These are phyloP conservation scores for Fusarium chlamydosporum DNA, from an alignment of 2,329 filamentous ascomycete genomes.

Conservation along the genomic window DNA sequence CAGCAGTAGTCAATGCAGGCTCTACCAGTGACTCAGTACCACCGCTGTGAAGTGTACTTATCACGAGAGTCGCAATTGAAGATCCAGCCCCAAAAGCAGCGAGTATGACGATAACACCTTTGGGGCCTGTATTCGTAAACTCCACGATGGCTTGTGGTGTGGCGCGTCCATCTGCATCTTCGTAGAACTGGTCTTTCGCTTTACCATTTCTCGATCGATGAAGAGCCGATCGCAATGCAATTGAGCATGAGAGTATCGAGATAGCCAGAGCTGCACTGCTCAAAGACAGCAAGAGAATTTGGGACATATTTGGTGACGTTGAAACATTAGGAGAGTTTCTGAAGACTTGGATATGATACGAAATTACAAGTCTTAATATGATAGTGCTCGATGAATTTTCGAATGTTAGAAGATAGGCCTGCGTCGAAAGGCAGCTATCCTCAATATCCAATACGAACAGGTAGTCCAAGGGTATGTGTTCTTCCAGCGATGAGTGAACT, in stretches of 20 bases:
- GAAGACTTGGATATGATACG: neutral
- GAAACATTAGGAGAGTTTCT: neutral
- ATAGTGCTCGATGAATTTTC: neutral
- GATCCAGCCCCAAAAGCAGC: constrained; percentile 65
- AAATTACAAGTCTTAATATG: neutral
- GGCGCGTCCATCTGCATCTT: constrained; percentile 77
- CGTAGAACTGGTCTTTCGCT: constrained; percentile 66
- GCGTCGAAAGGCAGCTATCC: neutral
- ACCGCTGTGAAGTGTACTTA: constrained; percentile 59
- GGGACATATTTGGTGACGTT: constrained; percentile 6
- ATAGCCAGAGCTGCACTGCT: constrained; percentile 53
- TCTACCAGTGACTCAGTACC: constrained; percentile 61
- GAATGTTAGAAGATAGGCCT: neutral
- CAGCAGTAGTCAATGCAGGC: constrained; percentile 69
- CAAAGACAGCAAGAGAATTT: constrained; percentile 30
- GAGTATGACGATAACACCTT: constrained; percentile 66
- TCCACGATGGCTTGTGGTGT: constrained; percentile 71
- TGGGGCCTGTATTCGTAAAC: constrained; percentile 72
- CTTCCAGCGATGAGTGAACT: neutral
- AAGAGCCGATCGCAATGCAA: constrained; percentile 54
- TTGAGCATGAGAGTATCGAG: constrained; percentile 45
- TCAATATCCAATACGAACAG: no score
- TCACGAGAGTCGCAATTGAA: constrained; percentile 68
- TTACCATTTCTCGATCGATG: constrained; percentile 52
- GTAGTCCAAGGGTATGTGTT: neutral